Evolutionary conservation across 1,284 basidiomycete genomes (phyloP), one percentile per base, ranked within the genome.

Genomic region (Rhodotorula sp.): DNA sequence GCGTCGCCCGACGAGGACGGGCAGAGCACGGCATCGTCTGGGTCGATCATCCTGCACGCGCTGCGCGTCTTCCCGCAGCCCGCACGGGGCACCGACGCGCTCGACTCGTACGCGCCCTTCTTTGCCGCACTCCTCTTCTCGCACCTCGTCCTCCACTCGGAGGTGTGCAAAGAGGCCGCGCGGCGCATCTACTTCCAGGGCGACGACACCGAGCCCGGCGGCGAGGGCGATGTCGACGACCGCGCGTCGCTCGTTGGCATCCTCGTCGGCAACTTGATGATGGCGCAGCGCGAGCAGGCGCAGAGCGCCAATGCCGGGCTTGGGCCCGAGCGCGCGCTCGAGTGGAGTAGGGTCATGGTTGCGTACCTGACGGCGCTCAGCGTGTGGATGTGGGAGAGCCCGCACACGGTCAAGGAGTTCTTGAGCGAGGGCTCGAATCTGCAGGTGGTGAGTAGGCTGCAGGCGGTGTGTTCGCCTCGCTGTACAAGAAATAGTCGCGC

Each of bases 311-410:
- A 74, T 67, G 73, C 63, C 74, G 46, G 85, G 86, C 74, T 70
- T 81, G 77, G 76, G 12, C 71, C 75, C 0, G 75, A 84, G 61
- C 88, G 91, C 76, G 84, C 86, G 9, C 82, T 88, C 66, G 93
- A 95, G 77, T 98, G 94, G 93, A 92, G 93, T 74, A 85, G 93
- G 70, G 84, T 97, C 69, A 89, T 94, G 79, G 88, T 92, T 9
- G 91, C 89, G 1, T 96, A 97, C 80, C 84, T 98, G 55, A 87
- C 88, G 53, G 82, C 97, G 59, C 84, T 99, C 27, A 86, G 88
- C 23, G 91, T 92, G 65, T 99, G 96, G 96, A 84, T 97, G n/a
- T 97, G 94, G 93, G 94, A 98, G 77, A 93, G 95, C 74, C 89
- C 93, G 0, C 86, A 85, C 65, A 90, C 91, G 0, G 93, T 97